Conservation (phyloP, 306 rosid species). For the Medicago arabica region DNA sequence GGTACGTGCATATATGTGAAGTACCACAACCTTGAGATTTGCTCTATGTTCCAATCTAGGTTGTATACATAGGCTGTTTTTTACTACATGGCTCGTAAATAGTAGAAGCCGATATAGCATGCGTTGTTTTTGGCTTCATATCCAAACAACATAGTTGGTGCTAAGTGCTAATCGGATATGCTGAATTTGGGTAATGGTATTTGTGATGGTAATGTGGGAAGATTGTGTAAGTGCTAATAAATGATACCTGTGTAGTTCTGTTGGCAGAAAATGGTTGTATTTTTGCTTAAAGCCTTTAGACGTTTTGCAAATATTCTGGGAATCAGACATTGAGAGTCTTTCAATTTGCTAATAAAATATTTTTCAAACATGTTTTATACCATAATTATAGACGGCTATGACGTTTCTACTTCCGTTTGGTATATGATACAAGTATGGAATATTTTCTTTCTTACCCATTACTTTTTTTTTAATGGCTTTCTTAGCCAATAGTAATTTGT, state of each 20-base stretch:
- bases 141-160: neutral
- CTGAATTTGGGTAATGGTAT: constrained; percentile 26
- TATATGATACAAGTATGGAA: constrained; percentile 23
- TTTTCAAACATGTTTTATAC: constrained; percentile 21
- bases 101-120: constrained; percentile 21
- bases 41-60: constrained; percentile 21
- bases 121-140: neutral
- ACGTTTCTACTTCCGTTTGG: constrained; percentile 26
- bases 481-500: constrained; percentile 12
- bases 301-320: neutral
- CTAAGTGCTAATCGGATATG: neutral
- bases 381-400: constrained; percentile 6
- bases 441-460: neutral
- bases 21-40: neutral
- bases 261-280: constrained; percentile 11
- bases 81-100: constrained; percentile 4
- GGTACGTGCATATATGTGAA: constrained; percentile 85
- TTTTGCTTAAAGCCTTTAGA: neutral
- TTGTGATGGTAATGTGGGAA: constrained; percentile 18
- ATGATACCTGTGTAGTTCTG: constrained; percentile 23
- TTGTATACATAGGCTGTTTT: constrained; percentile 7
- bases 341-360: neutral
- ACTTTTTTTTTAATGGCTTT: too few relatives aligned
- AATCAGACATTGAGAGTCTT: neutral
- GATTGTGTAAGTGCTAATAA: neutral